Conservation (phyloP, 1,284 basidiomycete species). For the Microbotryum silenes-acaulis region DNA sequence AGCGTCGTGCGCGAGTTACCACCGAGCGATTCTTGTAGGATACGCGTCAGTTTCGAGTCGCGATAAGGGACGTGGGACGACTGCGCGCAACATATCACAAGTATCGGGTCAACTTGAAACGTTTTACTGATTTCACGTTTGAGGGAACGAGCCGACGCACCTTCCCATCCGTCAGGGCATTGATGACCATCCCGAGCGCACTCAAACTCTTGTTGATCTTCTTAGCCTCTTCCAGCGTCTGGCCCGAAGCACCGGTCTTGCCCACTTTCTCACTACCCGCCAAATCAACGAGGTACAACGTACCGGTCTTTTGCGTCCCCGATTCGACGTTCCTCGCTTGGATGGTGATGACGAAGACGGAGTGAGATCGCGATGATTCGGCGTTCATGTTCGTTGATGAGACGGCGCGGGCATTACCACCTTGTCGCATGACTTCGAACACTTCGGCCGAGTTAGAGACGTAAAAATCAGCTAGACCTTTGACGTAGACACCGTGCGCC, state of each 20-base stretch:
- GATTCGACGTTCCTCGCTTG: constrained; percentile 91
- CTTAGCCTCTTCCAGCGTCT: constrained; percentile 98
- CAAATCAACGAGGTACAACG: constrained; percentile 94
- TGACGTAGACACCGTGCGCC: constrained; percentile 94
- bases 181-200: constrained; percentile 99
- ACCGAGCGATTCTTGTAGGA: constrained; percentile 98
- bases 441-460: constrained; percentile 94
- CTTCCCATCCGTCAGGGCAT: constrained; percentile 93
- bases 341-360: constrained; percentile 96
- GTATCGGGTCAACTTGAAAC: too few species aligned
- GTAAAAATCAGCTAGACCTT: constrained; percentile 95
- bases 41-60: constrained; percentile 98
- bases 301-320: constrained; percentile 91
- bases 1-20: constrained; percentile 98
- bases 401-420: constrained; percentile 80
- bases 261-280: constrained; percentile 99
- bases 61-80: constrained; percentile 97
- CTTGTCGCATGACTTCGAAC: constrained; percentile 97
- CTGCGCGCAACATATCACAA: constrained; percentile 48
- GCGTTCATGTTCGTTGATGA: constrained; percentile 99
- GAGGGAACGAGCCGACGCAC: constrained; percentile 45
- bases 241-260: constrained; percentile 97
- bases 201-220: constrained; percentile 99
- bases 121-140: too few species aligned
- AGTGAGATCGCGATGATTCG: constrained; percentile 97